Percentiles rank a stretch among this genome's conserved stretches.
Conservation (phyloP, 139 green algal species). For the Picochlorum sp. region DNA sequence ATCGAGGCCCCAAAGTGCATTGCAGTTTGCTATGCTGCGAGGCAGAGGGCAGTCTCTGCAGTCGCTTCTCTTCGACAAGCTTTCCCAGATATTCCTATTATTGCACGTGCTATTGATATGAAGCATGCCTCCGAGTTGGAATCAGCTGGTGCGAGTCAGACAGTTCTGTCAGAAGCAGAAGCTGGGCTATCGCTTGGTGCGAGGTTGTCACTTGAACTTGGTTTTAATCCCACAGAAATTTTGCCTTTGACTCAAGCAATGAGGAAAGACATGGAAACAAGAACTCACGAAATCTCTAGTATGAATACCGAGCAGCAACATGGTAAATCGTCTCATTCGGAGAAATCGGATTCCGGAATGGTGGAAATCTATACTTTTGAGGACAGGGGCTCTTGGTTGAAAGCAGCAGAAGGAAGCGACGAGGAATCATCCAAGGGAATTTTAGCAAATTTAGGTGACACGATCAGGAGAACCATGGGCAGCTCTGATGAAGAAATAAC, state of each 20-base stretch:
- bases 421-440: background rate
- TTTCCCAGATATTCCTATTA: conserved; percentile 69
- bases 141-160: conserved; percentile 53
- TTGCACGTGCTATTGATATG: conserved; percentile 59
- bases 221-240: background rate
- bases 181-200: conserved; percentile 52
- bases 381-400: background rate
- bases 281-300: conserved; percentile 6
- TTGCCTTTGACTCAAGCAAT: conserved; percentile 22
- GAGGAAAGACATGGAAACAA: conserved; percentile 17
- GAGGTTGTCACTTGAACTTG: conserved; percentile 34
- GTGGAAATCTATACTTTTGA: background rate
- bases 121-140: conserved; percentile 63
- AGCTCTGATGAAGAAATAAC: background rate
- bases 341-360: background rate
- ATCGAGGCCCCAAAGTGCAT: conserved; percentile 52
- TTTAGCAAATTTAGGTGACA: conserved; percentile 1
- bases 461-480: background rate
- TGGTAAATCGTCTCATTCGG: background rate
- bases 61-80: conserved; percentile 42
- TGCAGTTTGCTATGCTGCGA: conserved; percentile 59
- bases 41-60: conserved; percentile 31
- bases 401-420: background rate
- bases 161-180: conserved; percentile 44
- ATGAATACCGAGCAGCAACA: background rate